phyloP scores from a whole-genome alignment of 257 asterid genomes.

The Plantago elongata region DNA sequence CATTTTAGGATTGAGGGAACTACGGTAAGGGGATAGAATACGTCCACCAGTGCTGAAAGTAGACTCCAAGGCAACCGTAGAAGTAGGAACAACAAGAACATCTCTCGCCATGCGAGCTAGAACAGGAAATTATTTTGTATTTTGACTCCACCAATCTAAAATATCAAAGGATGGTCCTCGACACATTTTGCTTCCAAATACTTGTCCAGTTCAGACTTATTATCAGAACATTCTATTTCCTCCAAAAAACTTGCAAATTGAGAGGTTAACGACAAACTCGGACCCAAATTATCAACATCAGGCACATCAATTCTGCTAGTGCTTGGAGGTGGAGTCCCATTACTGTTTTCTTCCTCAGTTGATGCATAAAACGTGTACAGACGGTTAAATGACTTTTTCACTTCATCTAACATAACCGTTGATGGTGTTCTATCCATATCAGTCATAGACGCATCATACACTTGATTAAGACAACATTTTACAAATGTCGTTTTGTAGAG shows the following conservation, averaged over 20 bases:
- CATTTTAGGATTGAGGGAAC: neutral
- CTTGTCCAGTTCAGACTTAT: neutral
- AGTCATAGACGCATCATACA: neutral
- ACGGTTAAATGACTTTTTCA: neutral
- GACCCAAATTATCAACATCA: neutral
- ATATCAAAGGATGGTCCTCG: neutral
- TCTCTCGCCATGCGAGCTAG: neutral
- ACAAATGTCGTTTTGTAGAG: neutral
- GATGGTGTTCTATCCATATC: neutral
- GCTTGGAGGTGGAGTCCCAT: neutral
- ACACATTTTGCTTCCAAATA: conserved; percentile 1
- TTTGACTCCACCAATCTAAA: neutral
- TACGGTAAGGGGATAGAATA: neutral
- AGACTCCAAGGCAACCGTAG: too few relatives aligned
- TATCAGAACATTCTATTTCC: neutral
- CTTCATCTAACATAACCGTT: neutral
- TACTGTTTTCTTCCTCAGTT: neutral
- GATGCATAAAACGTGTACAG: neutral
- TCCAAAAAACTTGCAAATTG: neutral
- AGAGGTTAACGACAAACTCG: neutral
- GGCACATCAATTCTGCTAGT: neutral
- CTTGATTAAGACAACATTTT: neutral
- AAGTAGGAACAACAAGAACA: too few relatives aligned
- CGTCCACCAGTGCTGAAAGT: too few relatives aligned
- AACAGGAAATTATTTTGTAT: too few relatives aligned